These are phyloP conservation scores for Colletotrichum sp. DNA, from an alignment of 2,329 filamentous ascomycete species.

Conservation along the genomic window DNA sequence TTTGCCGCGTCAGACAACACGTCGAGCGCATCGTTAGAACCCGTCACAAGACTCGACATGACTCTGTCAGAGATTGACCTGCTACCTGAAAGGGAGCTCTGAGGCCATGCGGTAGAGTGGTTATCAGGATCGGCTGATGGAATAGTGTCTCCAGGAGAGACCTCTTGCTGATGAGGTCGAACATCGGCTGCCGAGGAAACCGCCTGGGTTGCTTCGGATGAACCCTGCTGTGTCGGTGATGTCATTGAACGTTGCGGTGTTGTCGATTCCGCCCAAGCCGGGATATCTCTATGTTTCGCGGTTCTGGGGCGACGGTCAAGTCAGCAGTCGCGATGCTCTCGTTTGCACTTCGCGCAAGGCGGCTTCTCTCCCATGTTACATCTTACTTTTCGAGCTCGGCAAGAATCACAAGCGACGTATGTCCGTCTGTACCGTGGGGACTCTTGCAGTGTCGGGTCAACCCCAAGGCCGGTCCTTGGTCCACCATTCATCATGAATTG, in stretches of 20 bases:
- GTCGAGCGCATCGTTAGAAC: slow-evolving; percentile 3
- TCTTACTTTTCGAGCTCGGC: slow-evolving; percentile 13
- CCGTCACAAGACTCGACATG: not conserved
- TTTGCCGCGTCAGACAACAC: not conserved
- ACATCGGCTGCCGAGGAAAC: not conserved
- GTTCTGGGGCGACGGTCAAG: slow-evolving; percentile 9
- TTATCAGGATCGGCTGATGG: not conserved
- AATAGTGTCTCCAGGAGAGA: not conserved
- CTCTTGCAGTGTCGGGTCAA: not conserved
- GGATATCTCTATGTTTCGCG: slow-evolving; percentile 9
- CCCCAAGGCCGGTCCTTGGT: not conserved
- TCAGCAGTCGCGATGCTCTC: slow-evolving; percentile 18
- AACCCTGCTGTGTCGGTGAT: not conserved
- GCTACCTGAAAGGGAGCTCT: not conserved
- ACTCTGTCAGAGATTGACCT: not conserved
- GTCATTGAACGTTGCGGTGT: not conserved
- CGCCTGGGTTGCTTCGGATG: not conserved
- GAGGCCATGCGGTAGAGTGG: not conserved
- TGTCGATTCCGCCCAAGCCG: not conserved
- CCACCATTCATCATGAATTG: not conserved
- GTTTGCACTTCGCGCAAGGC: slow-evolving; percentile 16
- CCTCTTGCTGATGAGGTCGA: not conserved
- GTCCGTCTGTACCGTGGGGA: slow-evolving; percentile 2
- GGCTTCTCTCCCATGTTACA: slow-evolving; percentile 18
- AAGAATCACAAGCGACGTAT: slow-evolving; percentile 18